A percentile compares a stretch with the other conserved stretches of the same genome.
These are phyloP conservation scores for Cercospora sp. DNA, from an alignment of 2,329 filamentous ascomycete genomes.

Conservation along the genomic window DNA sequence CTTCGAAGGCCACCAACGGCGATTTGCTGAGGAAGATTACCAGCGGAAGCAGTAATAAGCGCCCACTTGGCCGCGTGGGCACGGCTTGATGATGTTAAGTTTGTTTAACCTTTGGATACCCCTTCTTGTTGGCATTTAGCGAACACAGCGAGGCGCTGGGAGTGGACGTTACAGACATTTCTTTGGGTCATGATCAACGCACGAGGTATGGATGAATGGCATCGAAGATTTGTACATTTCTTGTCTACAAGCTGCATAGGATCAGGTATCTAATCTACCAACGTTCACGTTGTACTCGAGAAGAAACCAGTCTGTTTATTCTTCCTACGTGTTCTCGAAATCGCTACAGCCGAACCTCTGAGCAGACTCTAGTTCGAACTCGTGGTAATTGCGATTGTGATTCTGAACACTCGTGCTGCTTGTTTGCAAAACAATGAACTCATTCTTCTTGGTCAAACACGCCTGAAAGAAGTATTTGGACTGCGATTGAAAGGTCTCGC, in stretches of 20 bases:
- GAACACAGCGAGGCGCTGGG: not conserved
- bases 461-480: not conserved
- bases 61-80: not conserved
- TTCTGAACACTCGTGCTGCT: not conserved
- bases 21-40: slow-evolving; percentile 9
- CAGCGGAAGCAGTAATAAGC: not conserved
- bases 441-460: not conserved
- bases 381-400: not conserved
- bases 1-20: not conserved
- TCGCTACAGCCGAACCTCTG: not conserved
- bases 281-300: not conserved
- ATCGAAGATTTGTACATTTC: not conserved
- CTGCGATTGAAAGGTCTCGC: not conserved
- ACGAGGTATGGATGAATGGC: not conserved
- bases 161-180: not conserved
- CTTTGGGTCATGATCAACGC: not conserved
- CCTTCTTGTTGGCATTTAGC: not conserved
- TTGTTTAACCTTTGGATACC: not conserved
- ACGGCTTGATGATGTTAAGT: not conserved
- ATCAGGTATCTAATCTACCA: not conserved
- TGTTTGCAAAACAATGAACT: not conserved
- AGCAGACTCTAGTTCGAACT: not conserved
- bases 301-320: not conserved
- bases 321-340: not conserved
- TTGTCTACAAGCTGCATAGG: not conserved